Conservation (phyloP, 1,284 basidiomycete genomes). For the Sanguinoderma infundibulare region DNA sequence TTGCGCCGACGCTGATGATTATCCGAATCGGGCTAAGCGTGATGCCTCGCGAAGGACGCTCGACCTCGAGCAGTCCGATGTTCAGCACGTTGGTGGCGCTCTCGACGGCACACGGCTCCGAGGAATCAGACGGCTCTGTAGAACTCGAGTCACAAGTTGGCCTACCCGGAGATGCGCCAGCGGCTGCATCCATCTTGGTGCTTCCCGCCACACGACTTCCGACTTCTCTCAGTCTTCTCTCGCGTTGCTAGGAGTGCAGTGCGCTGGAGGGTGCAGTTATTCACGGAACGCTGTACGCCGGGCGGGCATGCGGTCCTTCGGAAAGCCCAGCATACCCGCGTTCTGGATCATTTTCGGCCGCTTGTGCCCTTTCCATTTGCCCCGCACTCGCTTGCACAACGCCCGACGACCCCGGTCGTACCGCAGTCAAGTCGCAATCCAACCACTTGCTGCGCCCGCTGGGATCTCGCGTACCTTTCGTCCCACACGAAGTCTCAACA, state of each 20-base stretch:
- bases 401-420: background rate
- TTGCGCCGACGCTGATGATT: slow-evolving; percentile 24
- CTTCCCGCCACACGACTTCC: background rate
- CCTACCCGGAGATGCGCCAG: background rate
- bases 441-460: background rate
- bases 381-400: background rate
- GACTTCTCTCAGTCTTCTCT: too few relatives aligned
- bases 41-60: slow-evolving; percentile 16
- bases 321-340: too few relatives aligned
- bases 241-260: background rate
- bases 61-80: slow-evolving; percentile 14
- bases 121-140: background rate
- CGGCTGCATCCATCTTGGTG: background rate
- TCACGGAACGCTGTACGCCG: too few relatives aligned
- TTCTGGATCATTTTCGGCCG: too few relatives aligned
- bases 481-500: background rate
- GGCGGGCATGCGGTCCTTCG: too few relatives aligned
- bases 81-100: slow-evolving; percentile 23
- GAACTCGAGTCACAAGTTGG: background rate
- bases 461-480: background rate
- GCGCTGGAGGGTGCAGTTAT: background rate
- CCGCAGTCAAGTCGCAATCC: background rate
- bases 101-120: slow-evolving; percentile 8
- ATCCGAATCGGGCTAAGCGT: slow-evolving; percentile 19
- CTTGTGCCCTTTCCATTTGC: background rate